A percentile compares a stretch with the other conserved stretches of the same genome.
phyloP scores from a whole-genome alignment of 2,329 filamentous ascomycete species.

The Penicillium sp. region DNA sequence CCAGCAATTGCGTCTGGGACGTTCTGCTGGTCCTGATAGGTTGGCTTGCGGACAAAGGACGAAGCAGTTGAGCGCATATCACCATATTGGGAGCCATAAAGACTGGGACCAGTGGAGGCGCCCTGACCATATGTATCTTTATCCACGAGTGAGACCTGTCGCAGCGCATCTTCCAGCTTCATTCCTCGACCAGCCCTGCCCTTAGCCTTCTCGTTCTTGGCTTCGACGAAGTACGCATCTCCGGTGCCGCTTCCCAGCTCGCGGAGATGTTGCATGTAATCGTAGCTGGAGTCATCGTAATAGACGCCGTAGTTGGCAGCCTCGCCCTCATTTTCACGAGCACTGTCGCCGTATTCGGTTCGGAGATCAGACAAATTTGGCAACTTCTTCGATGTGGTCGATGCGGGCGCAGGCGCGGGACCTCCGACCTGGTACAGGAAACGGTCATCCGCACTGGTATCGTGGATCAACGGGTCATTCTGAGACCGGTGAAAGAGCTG shows the following conservation, averaged over 20 bases:
- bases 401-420: slow-evolving; percentile 31
- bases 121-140: slow-evolving; percentile 22
- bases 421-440: slow-evolving; percentile 71
- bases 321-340: slow-evolving; percentile 87
- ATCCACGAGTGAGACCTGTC: slow-evolving; percentile 54
- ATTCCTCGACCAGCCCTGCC: slow-evolving; percentile 64
- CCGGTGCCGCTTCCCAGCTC: slow-evolving; percentile 72
- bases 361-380: slow-evolving; percentile 73
- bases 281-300: slow-evolving; percentile 92
- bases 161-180: slow-evolving; percentile 83
- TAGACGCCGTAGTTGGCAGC: slow-evolving; percentile 91
- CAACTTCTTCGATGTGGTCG: slow-evolving; percentile 46
- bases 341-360: slow-evolving; percentile 64
- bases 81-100: slow-evolving; percentile 46
- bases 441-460: slow-evolving; percentile 83
- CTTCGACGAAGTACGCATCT: slow-evolving; percentile 80
- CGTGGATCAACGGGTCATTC: slow-evolving; percentile 95
- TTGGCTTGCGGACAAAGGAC: slow-evolving; percentile 72
- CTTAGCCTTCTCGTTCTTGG: slow-evolving; percentile 61
- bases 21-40: slow-evolving; percentile 91
- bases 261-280: slow-evolving; percentile 98
- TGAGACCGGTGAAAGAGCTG: slow-evolving; percentile 93
- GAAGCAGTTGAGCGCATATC: slow-evolving; percentile 54
- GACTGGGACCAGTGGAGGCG: slow-evolving; percentile 30
- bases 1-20: slow-evolving; percentile 87